Evolutionary conservation across 2,329 filamentous ascomycete species (phyloP).

Genomic region (Fusarium sp.): DNA sequence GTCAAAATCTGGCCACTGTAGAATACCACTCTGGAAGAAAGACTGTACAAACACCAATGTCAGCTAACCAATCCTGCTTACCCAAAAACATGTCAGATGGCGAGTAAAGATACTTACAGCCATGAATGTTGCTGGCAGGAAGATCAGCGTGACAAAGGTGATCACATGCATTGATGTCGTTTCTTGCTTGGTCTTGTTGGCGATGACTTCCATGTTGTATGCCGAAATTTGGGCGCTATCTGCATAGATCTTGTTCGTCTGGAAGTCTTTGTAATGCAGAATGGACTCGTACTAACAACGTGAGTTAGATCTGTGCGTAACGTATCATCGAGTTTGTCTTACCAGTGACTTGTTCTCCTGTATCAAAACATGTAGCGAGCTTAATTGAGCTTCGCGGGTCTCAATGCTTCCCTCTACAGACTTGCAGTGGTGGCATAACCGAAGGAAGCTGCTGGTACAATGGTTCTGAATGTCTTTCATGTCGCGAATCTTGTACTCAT

Average conservation of each 20-base stretch:
- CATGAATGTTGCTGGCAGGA: conserved; percentile 36
- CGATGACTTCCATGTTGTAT: conserved; percentile 35
- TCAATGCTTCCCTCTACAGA: conserved; percentile 18
- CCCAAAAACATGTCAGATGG: too few species aligned
- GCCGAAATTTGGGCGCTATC: conserved; percentile 27
- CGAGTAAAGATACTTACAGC: conserved; percentile 15
- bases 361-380: conserved; percentile 9
- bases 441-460: not conserved
- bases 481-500: not conserved
- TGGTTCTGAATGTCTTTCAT: not conserved
- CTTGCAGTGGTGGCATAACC: not conserved
- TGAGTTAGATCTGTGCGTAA: too few species aligned
- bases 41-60: not conserved
- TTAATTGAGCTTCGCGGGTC: conserved; percentile 14
- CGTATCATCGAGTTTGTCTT: not conserved
- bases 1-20: conserved; percentile 7
- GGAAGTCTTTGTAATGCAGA: conserved; percentile 26
- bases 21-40: conserved; percentile 38
- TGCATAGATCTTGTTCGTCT: conserved; percentile 31
- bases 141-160: conserved; percentile 33
- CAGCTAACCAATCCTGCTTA: too few species aligned
- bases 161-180: conserved; percentile 40
- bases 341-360: conserved; percentile 31
- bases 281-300: conserved; percentile 25
- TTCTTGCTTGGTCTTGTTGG: conserved; percentile 34